Percentiles rank a stretch among this genome's conserved stretches.
These are phyloP conservation scores for Floccularia luteovirens DNA, from an alignment of 768 basidiomycete genomes.

Conservation along the genomic window DNA sequence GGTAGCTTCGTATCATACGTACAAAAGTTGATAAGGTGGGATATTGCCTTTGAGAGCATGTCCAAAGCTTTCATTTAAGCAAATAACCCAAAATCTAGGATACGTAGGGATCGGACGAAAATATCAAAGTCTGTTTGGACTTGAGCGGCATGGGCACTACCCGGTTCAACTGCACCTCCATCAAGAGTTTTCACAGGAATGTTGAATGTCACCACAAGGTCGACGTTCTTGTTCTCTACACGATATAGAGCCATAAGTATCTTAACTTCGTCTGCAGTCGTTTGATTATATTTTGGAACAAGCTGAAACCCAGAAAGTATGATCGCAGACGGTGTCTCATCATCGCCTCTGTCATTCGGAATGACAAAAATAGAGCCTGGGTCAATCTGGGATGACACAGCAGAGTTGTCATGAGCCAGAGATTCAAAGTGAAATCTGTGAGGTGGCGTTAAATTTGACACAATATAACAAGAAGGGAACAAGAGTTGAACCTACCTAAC, in stretches of 20 bases:
- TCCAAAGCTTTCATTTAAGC: constrained; percentile 22
- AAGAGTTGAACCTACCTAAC: constrained; percentile 44
- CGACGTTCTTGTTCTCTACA: constrained; percentile 59
- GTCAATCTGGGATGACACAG: constrained; percentile 41
- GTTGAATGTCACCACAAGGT: constrained; percentile 83
- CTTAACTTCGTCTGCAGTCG: constrained; percentile 55
- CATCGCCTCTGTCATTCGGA: constrained; percentile 32
- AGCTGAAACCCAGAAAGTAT: constrained; percentile 62
- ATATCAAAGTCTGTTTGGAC: constrained; percentile 46
- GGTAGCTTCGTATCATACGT: no score
- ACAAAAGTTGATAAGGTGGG: neutral
- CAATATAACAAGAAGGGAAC: constrained; percentile 1
- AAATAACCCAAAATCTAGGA: constrained; percentile 69
- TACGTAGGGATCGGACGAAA: constrained; percentile 51
- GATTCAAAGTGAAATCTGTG: constrained; percentile 85
- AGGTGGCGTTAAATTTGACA: neutral
- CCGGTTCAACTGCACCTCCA: constrained; percentile 32
- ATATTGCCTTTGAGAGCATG: neutral
- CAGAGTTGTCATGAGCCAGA: constrained; percentile 86
- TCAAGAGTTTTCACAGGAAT: constrained; percentile 50
- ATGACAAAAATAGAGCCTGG: constrained; percentile 28
- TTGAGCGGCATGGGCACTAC: constrained; percentile 25
- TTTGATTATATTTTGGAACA: constrained; percentile 72
- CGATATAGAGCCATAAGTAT: constrained; percentile 82
- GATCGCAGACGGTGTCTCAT: constrained; percentile 52